These are phyloP conservation scores for Ligustrum vulgare DNA, from an alignment of 257 asterid genomes.

Conservation along the genomic window DNA sequence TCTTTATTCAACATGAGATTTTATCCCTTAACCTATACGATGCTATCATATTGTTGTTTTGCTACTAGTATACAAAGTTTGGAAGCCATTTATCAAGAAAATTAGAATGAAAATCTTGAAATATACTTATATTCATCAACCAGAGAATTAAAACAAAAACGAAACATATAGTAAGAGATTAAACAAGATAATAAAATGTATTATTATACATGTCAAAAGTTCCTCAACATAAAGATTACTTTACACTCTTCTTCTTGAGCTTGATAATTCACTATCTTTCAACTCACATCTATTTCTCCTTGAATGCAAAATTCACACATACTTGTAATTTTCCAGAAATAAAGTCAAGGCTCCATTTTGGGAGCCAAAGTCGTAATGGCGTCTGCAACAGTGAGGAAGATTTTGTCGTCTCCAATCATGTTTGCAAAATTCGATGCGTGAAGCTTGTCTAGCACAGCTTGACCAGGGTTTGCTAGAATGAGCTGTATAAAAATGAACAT, in stretches of 20 bases:
- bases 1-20: too few relatives aligned
- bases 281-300: background rate
- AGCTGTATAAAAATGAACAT: slow-evolving; percentile 44
- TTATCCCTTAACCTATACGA: background rate
- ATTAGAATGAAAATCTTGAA: too few relatives aligned
- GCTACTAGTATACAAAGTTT: too few relatives aligned
- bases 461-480: slow-evolving; percentile 77
- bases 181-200: background rate
- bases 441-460: slow-evolving; percentile 61
- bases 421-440: slow-evolving; percentile 48
- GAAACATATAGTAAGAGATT: background rate
- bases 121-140: too few relatives aligned
- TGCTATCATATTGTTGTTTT: background rate
- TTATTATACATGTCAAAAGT: background rate
- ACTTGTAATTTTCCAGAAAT: background rate
- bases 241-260: background rate
- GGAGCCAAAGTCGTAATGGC: slow-evolving; percentile 65
- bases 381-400: slow-evolving; percentile 73
- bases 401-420: slow-evolving; percentile 58
- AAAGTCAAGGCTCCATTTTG: slow-evolving; percentile 63
- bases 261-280: background rate
- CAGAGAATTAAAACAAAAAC: background rate
- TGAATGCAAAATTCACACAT: background rate
- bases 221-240: background rate
- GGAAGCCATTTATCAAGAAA: too few relatives aligned